Conservation (phyloP, 805 yeast species). For the Saccharomycopsis sp. region DNA sequence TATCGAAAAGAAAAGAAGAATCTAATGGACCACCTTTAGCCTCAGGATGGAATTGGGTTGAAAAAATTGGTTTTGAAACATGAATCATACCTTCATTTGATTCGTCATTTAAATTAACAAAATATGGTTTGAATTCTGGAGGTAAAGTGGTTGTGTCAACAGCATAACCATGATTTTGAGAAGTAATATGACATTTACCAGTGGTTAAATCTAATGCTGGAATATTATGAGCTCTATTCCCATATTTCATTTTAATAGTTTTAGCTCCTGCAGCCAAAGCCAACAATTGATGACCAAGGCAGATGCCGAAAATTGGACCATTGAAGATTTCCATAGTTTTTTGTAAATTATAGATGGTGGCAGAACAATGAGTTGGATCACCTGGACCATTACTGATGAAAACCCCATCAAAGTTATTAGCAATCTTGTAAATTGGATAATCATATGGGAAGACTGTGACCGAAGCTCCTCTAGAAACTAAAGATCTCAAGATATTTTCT, state of each 20-base stretch:
- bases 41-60: conserved; percentile 98
- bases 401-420: conserved; percentile 84
- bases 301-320: conserved; percentile 93
- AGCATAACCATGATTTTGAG: conserved; percentile 98
- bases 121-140: conserved; percentile 73
- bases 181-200: conserved; percentile 94
- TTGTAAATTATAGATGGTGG: conserved; percentile 65
- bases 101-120: conserved; percentile 87
- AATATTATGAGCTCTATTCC: conserved; percentile 98
- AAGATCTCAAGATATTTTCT: conserved; percentile 90
- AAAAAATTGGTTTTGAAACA: conserved; percentile 75
- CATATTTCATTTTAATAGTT: conserved; percentile 88
- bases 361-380: conserved; percentile 84
- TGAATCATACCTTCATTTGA: conserved; percentile 98
- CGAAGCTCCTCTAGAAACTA: conserved; percentile 91
- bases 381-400: conserved; percentile 97
- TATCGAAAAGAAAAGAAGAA: conserved; percentile 83
- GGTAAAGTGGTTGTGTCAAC: conserved; percentile 76
- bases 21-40: conserved; percentile 99
- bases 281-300: conserved; percentile 93
- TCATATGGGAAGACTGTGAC: conserved; percentile 95
- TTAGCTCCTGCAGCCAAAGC: conserved; percentile 93
- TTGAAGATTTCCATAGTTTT: conserved; percentile 56
- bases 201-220: conserved; percentile 87
- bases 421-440: conserved; percentile 85